phyloP scores from a whole-genome alignment of 495 filamentous ascomycete species.

The Neurospora tetrasperma region DNA sequence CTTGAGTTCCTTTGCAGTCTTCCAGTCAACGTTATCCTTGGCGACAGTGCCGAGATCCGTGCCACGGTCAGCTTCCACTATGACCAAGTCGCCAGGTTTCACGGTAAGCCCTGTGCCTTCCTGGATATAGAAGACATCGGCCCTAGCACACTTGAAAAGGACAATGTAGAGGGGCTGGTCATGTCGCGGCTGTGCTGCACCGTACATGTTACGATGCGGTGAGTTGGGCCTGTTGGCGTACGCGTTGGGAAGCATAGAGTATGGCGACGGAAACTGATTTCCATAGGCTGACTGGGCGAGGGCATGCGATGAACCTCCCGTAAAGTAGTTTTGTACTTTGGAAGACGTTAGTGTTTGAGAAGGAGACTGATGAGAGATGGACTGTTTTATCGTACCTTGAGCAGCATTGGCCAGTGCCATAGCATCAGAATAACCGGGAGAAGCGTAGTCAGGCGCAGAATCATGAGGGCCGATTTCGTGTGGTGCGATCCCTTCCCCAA shows the following conservation, averaged over 20 bases:
- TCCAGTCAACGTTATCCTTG: slow-evolving; percentile 70
- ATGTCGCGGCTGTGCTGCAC: slow-evolving; percentile 55
- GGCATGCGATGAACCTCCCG: slow-evolving; percentile 30
- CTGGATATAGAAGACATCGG: slow-evolving; percentile 93
- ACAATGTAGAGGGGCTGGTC: slow-evolving; percentile 86
- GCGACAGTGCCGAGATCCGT: slow-evolving; percentile 92
- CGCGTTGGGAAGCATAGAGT: slow-evolving; percentile 36
- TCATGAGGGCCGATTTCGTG: slow-evolving; percentile 35
- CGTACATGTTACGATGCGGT: slow-evolving; percentile 51
- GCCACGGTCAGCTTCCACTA: slow-evolving; percentile 93
- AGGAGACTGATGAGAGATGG: not conserved
- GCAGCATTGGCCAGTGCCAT: not conserved
- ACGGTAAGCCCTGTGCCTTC: slow-evolving; percentile 88
- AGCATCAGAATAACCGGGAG: not conserved
- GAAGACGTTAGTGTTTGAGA: slow-evolving; percentile 16
- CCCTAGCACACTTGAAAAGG: slow-evolving; percentile 87
- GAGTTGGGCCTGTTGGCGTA: slow-evolving; percentile 47
- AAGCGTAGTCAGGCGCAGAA: slow-evolving; percentile 10
- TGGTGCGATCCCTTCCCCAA: slow-evolving; percentile 41
- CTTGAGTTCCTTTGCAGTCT: slow-evolving; percentile 76
- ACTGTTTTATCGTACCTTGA: not conserved
- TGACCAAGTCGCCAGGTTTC: slow-evolving; percentile 84
- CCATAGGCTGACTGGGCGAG: slow-evolving; percentile 29
- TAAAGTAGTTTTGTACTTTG: slow-evolving; percentile 40
- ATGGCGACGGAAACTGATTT: slow-evolving; percentile 30